Percentiles rank a stretch among this genome's conserved stretches.
phyloP scores from a whole-genome alignment of 148 eudicot species.

The Vaccinium myrtillus region DNA sequence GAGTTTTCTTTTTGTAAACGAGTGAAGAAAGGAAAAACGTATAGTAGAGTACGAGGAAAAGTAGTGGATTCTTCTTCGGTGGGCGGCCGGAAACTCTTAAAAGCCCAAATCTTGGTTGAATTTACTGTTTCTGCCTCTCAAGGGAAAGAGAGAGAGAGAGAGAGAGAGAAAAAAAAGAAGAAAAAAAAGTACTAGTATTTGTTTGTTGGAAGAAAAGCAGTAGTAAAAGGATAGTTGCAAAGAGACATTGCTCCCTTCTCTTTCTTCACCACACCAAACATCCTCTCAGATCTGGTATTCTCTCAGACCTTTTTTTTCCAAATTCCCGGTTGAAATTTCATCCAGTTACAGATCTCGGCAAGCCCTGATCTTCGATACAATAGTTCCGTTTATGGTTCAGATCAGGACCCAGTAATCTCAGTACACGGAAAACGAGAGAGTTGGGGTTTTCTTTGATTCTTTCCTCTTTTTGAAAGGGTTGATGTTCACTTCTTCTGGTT shows the following conservation, averaged over 20 bases:
- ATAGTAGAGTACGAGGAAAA: neutral
- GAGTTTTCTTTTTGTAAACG: neutral
- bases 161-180: neutral
- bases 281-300: conserved; percentile 11
- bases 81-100: conserved; percentile 1
- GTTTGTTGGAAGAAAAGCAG: neutral
- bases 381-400: neutral
- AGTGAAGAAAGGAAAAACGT: neutral
- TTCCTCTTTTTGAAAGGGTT: neutral
- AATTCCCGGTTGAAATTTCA: neutral
- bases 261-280: neutral
- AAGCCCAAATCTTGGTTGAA: conserved; percentile 5
- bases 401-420: neutral
- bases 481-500: neutral
- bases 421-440: neutral
- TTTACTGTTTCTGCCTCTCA: conserved; percentile 12
- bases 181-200: no score
- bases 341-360: neutral
- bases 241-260: neutral
- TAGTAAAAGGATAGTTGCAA: neutral
- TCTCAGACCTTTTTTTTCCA: neutral
- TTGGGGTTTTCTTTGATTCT: neutral
- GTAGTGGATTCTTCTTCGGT: conserved; percentile 18
- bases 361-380: neutral
- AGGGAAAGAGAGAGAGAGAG: neutral